A percentile compares a stretch with the other conserved stretches of the same genome.
These are phyloP conservation scores for Pyrenophora graminea DNA, from an alignment of 2,329 filamentous ascomycete species.

Conservation along the genomic window DNA sequence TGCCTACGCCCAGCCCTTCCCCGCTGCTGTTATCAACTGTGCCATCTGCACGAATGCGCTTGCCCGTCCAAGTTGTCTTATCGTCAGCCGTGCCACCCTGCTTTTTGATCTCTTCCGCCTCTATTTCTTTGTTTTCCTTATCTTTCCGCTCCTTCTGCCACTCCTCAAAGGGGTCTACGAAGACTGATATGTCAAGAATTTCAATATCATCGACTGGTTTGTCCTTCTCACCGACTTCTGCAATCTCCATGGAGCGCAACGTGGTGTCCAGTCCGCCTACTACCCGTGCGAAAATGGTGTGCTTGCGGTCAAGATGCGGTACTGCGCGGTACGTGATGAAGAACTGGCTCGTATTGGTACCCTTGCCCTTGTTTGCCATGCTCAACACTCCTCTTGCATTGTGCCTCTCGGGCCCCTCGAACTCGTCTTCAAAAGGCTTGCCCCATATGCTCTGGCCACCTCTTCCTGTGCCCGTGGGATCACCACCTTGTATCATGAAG, in stretches of 20 bases:
- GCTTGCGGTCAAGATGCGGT: slow-evolving; percentile 88
- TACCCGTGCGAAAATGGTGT: slow-evolving; percentile 92
- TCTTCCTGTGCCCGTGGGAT: slow-evolving; percentile 87
- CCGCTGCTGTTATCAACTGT: slow-evolving; percentile 59
- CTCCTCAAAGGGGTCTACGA: slow-evolving; percentile 93
- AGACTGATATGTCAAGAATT: slow-evolving; percentile 82
- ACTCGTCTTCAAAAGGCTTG: slow-evolving; percentile 91
- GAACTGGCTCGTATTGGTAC: slow-evolving; percentile 93
- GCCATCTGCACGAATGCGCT: slow-evolving; percentile 74
- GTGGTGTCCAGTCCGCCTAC: slow-evolving; percentile 75
- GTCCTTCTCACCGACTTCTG: slow-evolving; percentile 74
- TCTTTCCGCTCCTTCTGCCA: slow-evolving; percentile 70
- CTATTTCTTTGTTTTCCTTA: slow-evolving; percentile 64
- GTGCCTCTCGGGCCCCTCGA: slow-evolving; percentile 87
- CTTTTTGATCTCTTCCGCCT: slow-evolving; percentile 64
- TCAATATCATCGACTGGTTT: slow-evolving; percentile 76
- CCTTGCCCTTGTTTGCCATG: slow-evolving; percentile 99
- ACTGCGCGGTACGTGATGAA: slow-evolving; percentile 89
- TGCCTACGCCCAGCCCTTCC: slow-evolving; percentile 67
- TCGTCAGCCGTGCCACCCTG: slow-evolving; percentile 83
- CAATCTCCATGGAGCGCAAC: slow-evolving; percentile 75
- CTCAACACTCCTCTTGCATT: slow-evolving; percentile 77
- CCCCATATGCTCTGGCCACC: slow-evolving; percentile 93
- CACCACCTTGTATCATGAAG: slow-evolving; percentile 98
- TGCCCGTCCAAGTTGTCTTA: slow-evolving; percentile 93